Evolutionary conservation across 164 flowering plant genomes (phyloP).

Genomic region (Umbellularia californica): DNA sequence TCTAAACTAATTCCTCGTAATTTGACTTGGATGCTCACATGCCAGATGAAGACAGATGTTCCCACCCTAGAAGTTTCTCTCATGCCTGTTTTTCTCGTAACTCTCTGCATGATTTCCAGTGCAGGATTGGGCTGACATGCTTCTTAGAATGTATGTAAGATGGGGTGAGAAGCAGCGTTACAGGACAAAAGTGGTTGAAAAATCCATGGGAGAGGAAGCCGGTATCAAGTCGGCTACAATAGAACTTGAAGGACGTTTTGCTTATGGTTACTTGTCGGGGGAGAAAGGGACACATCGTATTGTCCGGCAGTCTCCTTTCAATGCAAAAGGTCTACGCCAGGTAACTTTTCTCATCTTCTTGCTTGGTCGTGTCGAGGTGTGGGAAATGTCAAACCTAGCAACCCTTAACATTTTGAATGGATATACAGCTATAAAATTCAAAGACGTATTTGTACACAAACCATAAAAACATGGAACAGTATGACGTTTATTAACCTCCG

Average conservation of each 20-base stretch:
- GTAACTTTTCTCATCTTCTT: conserved; percentile 26
- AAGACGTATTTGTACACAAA: not conserved
- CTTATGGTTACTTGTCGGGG: conserved; percentile 92
- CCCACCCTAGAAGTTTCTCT: not conserved
- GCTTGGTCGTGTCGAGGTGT: not conserved
- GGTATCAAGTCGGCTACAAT: conserved; percentile 95
- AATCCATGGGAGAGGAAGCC: conserved; percentile 91
- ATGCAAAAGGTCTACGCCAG: conserved; percentile 99
- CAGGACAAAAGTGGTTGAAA: conserved; percentile 85
- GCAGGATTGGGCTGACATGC: conserved; percentile 99
- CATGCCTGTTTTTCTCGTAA: conserved; percentile 12
- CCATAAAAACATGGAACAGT: not conserved
- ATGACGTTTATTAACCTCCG: no score
- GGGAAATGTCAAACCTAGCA: not conserved
- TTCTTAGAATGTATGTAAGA: conserved; percentile 94
- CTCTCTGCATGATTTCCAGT: conserved; percentile 55
- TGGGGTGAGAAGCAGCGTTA: conserved; percentile 97
- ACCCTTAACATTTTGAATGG: not conserved
- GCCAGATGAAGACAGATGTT: not conserved
- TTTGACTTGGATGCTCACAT: not conserved
- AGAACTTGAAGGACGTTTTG: conserved; percentile 92
- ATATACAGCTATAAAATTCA: not conserved
- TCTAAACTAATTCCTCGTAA: no score
- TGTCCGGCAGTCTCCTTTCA: conserved; percentile 94
- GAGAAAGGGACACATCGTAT: conserved; percentile 98